Evolutionary conservation across 2,329 filamentous ascomycete species (phyloP).

Genomic region (Xylaria sp.): DNA sequence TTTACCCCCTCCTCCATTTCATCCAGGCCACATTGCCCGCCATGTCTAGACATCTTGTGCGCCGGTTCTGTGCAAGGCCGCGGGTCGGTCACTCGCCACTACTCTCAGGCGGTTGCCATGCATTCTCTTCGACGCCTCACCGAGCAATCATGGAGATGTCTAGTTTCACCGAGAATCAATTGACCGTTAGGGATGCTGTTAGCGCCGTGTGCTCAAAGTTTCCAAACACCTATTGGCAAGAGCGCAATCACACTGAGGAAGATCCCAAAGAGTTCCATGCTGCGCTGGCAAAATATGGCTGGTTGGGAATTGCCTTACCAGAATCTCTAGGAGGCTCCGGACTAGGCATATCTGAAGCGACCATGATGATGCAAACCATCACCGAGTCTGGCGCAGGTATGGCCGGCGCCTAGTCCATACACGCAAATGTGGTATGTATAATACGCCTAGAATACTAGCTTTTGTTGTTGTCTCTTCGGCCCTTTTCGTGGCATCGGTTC

Average conservation of each 20-base stretch:
- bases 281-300: constrained; percentile 75
- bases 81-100: not conserved
- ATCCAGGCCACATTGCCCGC: not conserved
- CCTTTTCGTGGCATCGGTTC: too few relatives aligned
- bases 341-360: constrained; percentile 79
- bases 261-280: constrained; percentile 80
- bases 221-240: constrained; percentile 77
- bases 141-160: constrained; percentile 70
- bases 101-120: constrained; percentile 4
- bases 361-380: constrained; percentile 87
- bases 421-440: constrained; percentile 59
- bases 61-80: constrained; percentile 5
- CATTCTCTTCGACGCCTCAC: constrained; percentile 46
- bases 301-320: constrained; percentile 81
- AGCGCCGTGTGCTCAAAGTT: constrained; percentile 72
- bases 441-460: too few relatives aligned
- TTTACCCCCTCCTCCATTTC: not conserved
- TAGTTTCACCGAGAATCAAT: constrained; percentile 74
- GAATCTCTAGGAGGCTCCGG: constrained; percentile 76
- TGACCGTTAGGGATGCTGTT: constrained; percentile 74
- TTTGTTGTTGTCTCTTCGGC: too few relatives aligned
- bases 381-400: constrained; percentile 80
- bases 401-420: constrained; percentile 68
- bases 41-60: constrained; percentile 26
- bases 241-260: constrained; percentile 70